A percentile compares a stretch with the other conserved stretches of the same genome.
phyloP scores from a whole-genome alignment of 2,329 filamentous ascomycete species.

The Colletotrichum agaves region DNA sequence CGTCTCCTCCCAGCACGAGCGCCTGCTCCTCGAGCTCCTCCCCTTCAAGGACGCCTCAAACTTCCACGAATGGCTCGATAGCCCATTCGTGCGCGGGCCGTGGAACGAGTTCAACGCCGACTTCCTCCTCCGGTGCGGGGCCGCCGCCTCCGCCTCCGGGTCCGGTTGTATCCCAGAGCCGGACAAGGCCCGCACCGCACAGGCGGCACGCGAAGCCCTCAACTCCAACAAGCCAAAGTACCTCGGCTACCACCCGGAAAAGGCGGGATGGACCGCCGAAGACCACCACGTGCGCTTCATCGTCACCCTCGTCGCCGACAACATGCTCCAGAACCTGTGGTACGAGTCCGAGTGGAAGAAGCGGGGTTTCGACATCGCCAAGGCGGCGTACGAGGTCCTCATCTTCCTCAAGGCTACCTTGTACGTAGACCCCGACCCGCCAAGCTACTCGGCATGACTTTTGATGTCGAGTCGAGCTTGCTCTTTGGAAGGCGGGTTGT shows the following conservation, averaged over 20 bases:
- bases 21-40: slow-evolving; percentile 52
- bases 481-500: background rate
- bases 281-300: slow-evolving; percentile 55
- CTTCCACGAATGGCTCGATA: slow-evolving; percentile 50
- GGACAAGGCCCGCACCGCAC: slow-evolving; percentile 47
- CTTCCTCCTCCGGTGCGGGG: slow-evolving; percentile 41
- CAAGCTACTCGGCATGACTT: slow-evolving; percentile 41
- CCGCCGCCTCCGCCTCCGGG: slow-evolving; percentile 1
- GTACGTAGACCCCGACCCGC: slow-evolving; percentile 41
- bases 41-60: slow-evolving; percentile 47
- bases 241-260: slow-evolving; percentile 50
- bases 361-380: slow-evolving; percentile 45
- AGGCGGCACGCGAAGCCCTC: slow-evolving; percentile 47
- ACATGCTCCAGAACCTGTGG: slow-evolving; percentile 48
- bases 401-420: slow-evolving; percentile 46
- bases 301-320: slow-evolving; percentile 48
- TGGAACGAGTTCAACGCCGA: slow-evolving; percentile 52
- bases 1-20: slow-evolving; percentile 48
- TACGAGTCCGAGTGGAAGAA: slow-evolving; percentile 47
- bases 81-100: slow-evolving; percentile 46
- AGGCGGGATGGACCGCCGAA: slow-evolving; percentile 48
- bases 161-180: slow-evolving; percentile 42
- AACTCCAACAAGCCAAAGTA: slow-evolving; percentile 44
- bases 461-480: background rate
- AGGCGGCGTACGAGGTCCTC: slow-evolving; percentile 51